Percentiles rank a stretch among this genome's conserved stretches.
Evolutionary conservation across 495 filamentous ascomycete genomes (phyloP).

Genomic region (Lophiotrema nucula): DNA sequence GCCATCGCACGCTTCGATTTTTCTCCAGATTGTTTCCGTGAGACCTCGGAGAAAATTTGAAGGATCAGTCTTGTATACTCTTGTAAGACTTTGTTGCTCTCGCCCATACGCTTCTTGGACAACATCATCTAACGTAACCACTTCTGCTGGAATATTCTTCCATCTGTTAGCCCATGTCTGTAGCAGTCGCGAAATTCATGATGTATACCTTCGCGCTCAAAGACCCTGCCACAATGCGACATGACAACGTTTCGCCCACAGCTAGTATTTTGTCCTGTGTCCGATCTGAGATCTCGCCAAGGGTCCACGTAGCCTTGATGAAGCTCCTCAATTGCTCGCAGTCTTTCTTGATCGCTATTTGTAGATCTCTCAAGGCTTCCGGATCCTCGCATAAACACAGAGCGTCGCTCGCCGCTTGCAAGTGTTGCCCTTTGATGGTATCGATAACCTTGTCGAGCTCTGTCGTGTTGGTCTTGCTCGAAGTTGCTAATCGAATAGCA

Average conservation of each 20-base stretch:
- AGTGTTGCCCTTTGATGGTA: conserved; percentile 40
- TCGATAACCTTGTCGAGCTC: conserved; percentile 40
- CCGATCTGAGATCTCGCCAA: conserved; percentile 43
- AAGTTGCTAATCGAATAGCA: conserved; percentile 40
- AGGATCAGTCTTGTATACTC: conserved; percentile 35
- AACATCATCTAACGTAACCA: conserved; percentile 42
- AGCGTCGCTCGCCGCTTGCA: conserved; percentile 23
- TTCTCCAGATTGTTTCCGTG: conserved; percentile 36
- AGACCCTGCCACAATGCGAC: conserved; percentile 41
- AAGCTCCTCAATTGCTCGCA: conserved; percentile 42
- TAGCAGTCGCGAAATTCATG: not conserved
- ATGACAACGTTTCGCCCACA: conserved; percentile 43
- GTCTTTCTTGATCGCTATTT: conserved; percentile 36
- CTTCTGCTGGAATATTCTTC: conserved; percentile 40
- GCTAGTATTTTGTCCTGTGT: conserved; percentile 44
- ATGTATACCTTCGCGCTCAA: conserved; percentile 40
- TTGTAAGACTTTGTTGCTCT: conserved; percentile 35
- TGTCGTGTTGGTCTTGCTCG: conserved; percentile 31
- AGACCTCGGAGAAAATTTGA: conserved; percentile 41
- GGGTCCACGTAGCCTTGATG: conserved; percentile 38
- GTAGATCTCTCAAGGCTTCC: conserved; percentile 33
- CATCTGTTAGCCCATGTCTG: not conserved
- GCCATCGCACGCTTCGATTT: conserved; percentile 32
- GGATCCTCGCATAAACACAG: not conserved
- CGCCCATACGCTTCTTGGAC: conserved; percentile 39